Evolutionary conservation across 108 stramenopile genomes (phyloP).

Genomic region (Skeletonema tropicum): DNA sequence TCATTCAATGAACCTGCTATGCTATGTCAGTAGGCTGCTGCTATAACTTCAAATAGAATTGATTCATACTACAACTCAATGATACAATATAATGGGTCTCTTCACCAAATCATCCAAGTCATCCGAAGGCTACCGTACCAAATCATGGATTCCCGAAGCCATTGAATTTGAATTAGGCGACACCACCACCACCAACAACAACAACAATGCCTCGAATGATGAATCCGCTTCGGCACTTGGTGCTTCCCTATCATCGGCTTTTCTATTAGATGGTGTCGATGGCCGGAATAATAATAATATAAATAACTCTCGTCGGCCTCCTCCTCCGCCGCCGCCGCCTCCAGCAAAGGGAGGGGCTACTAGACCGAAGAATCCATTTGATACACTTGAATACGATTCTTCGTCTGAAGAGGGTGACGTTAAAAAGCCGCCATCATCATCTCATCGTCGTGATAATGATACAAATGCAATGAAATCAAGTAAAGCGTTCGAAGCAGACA

Average conservation of each 20-base stretch:
- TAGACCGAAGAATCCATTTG: background rate
- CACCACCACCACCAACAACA: too few relatives aligned
- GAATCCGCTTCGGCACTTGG: background rate
- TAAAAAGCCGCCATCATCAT: background rate
- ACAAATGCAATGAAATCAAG: background rate
- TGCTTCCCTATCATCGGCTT: background rate
- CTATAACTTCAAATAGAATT: too few relatives aligned
- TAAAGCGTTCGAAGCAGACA: background rate
- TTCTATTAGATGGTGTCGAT: background rate
- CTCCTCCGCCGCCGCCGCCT: background rate
- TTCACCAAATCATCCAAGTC: background rate
- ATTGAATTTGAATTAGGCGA: constrained; percentile 18
- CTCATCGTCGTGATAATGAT: background rate
- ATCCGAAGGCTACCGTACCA: background rate
- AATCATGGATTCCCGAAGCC: constrained; percentile 15
- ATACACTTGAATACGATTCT: background rate
- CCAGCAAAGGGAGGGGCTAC: background rate
- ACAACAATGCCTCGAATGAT: background rate
- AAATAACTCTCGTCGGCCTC: background rate
- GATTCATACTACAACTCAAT: too few relatives aligned
- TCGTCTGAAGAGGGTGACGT: background rate
- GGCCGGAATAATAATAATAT: background rate
- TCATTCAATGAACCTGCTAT: too few relatives aligned
- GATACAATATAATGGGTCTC: background rate
- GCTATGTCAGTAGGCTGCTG: too few relatives aligned